Conservation (phyloP, 257 asterid species). For the Fraxinus quadrangulata region DNA sequence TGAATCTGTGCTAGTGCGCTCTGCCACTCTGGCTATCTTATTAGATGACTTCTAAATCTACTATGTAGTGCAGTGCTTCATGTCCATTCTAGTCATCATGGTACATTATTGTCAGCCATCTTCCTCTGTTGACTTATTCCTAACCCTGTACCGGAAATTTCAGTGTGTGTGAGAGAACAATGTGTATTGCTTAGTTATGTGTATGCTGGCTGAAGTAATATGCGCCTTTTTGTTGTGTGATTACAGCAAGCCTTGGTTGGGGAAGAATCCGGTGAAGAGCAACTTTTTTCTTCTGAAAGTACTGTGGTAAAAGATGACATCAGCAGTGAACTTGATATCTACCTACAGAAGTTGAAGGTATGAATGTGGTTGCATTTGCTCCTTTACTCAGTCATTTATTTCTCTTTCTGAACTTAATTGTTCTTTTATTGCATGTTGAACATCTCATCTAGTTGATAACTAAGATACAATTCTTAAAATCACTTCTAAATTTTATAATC, state of each 20-base stretch:
- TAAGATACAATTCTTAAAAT: background rate
- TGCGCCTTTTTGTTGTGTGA: slow-evolving; percentile 36
- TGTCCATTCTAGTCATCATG: slow-evolving; percentile 7
- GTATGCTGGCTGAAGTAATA: slow-evolving; percentile 24
- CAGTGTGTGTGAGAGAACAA: slow-evolving; percentile 2
- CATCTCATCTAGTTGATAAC: slow-evolving; percentile 5
- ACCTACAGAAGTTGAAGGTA: slow-evolving; percentile 79
- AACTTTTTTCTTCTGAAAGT: slow-evolving; percentile 72
- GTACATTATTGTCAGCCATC: slow-evolving; percentile 8
- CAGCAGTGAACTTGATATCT: slow-evolving; percentile 63
- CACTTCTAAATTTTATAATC: slow-evolving; percentile 5
- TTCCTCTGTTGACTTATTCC: slow-evolving; percentile 3
- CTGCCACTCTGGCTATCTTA: slow-evolving; percentile 21
- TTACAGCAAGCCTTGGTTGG: slow-evolving; percentile 96
- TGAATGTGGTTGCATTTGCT: slow-evolving; percentile 21
- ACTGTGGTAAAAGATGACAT: slow-evolving; percentile 50
- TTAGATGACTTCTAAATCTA: slow-evolving; percentile 22
- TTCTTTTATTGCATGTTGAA: slow-evolving; percentile 16
- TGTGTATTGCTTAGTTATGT: slow-evolving; percentile 20
- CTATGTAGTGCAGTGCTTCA: slow-evolving; percentile 10
- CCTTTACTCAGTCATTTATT: slow-evolving; percentile 21
- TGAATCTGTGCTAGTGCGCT: background rate
- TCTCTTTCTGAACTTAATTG: slow-evolving; percentile 16
- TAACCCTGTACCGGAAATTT: slow-evolving; percentile 15
- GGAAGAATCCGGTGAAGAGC: slow-evolving; percentile 90